These are phyloP conservation scores for Hygrophorus russula DNA, from an alignment of 768 basidiomycete species.

Conservation along the genomic window DNA sequence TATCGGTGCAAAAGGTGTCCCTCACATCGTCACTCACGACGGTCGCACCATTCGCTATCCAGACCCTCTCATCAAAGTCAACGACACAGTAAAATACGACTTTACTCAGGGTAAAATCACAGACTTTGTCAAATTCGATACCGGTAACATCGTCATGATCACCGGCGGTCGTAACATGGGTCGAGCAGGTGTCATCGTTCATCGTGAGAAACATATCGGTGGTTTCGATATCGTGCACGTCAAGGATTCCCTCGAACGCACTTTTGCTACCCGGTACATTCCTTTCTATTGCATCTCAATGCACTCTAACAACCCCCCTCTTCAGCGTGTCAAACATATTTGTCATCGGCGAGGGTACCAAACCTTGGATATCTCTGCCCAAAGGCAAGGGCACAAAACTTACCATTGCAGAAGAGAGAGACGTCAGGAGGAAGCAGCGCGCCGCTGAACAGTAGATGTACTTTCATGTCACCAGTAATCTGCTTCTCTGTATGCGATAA, in stretches of 20 bases:
- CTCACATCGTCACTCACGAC: conserved; percentile 97
- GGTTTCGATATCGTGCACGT: conserved; percentile 99
- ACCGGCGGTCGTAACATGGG: conserved; percentile 99
- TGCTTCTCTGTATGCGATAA: conserved; percentile 29
- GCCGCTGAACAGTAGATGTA: conserved; percentile 46
- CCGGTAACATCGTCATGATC: conserved; percentile 93
- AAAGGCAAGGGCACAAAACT: conserved; percentile 98
- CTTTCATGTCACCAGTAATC: conserved; percentile 42
- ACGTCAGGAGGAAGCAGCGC: conserved; percentile 75
- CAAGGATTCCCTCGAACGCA: conserved; percentile 89
- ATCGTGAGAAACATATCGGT: conserved; percentile 95
- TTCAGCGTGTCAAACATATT: conserved; percentile 91
- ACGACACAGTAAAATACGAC: conserved; percentile 98
- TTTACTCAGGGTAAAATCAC: conserved; percentile 89
- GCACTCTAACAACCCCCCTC: neutral
- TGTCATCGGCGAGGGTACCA: conserved; percentile 90
- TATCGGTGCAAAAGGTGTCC: conserved; percentile 87
- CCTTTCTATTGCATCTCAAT: neutral
- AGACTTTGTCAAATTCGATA: conserved; percentile 92
- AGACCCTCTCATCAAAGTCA: conserved; percentile 88
- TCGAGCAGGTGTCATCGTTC: conserved; percentile 89
- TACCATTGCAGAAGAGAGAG: conserved; percentile 94
- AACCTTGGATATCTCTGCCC: conserved; percentile 95
- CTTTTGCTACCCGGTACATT: conserved; percentile 92
- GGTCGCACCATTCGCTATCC: conserved; percentile 99